Evolutionary conservation across 345 rosid genomes (phyloP).

Genomic region (Cardiospermum halicacabum): DNA sequence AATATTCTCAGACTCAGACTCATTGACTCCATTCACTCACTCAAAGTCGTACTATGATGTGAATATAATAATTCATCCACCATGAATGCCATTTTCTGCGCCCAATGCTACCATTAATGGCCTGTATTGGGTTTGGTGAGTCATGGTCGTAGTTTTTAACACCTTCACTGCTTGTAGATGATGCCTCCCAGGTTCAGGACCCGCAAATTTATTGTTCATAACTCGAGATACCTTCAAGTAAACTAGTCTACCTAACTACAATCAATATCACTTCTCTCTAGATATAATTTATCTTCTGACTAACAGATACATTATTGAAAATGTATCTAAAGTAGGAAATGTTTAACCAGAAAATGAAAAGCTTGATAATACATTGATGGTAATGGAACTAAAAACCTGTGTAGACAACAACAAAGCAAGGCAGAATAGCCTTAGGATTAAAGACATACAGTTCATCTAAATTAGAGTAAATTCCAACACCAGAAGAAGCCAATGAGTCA

Average conservation of each 20-base stretch:
- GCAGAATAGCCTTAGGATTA: conserved; percentile 63
- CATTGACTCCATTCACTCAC: neutral
- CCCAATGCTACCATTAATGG: conserved; percentile 33
- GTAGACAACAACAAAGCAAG: conserved; percentile 81
- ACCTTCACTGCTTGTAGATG: neutral
- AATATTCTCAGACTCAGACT: neutral
- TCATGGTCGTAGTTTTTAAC: neutral
- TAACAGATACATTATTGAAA: neutral
- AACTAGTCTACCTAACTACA: neutral
- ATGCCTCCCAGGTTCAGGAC: neutral
- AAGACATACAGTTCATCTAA: conserved; percentile 64
- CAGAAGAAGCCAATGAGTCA: conserved; percentile 58
- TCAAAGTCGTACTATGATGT: neutral
- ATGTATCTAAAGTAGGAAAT: neutral
- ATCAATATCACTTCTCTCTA: neutral
- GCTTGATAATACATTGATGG: neutral
- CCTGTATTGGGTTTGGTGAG: conserved; percentile 15
- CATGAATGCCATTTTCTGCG: neutral
- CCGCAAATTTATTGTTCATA: conserved; percentile 13
- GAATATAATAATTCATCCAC: neutral
- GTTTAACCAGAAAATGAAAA: neutral
- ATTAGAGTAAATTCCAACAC: conserved; percentile 48
- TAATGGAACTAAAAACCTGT: conserved; percentile 32
- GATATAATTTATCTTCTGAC: neutral
- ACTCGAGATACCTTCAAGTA: neutral